Evolutionary conservation across 352 stramenopile genomes (phyloP), one percentile per base, ranked within the genome.

Genomic region (Phytophthora kernoviae): DNA sequence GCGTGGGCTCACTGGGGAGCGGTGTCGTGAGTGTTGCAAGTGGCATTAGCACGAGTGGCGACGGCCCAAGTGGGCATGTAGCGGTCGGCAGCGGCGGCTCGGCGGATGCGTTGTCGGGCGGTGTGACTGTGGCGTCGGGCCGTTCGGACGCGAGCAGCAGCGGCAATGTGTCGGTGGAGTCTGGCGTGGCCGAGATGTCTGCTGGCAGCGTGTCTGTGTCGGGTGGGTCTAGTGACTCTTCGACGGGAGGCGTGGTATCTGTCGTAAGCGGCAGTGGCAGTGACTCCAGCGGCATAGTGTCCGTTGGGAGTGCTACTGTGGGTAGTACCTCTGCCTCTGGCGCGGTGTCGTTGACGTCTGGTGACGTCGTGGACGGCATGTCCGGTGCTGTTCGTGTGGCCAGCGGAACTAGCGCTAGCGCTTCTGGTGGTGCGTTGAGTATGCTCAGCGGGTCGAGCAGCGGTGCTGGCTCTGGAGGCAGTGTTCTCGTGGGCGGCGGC

Each of bases 301-400:
- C 24, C 20, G 44, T 66, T 24, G 49, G 44, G 14, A 58, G 62
- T 36, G 62, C 17, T 34, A 18, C 34, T 42, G 42, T 18, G 39
- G 47, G 27, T 17, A 51, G 14, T 53, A n/a, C 22, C 12, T 57
- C 58, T 37, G 58, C 17, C 2, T 60, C 58, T 56, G 58, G 50
- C 20, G 43, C 45, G 12, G 50, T 56, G 18, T 60, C 50, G 27
- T 17, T 66, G 27, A 32, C 46, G 30, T 60, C 58, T 33, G 61
- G 47, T 15, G 33, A 54, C 12, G 39, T 36, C 3, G 54, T 44
- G 37, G 45, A 62, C 18, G 63, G 56, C 26, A n/a, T 18, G 21
- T 58, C 59, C n/a, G 69, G 69, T 49, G 54, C 49, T 47, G 58
- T 68, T 20, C 20, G 48, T 52, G 34, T 75, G 30, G 12, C 40